Evolutionary conservation across 352 stramenopile species (phyloP), one percentile per base, ranked within the genome.

Genomic region (Phytophthora tubulina): DNA sequence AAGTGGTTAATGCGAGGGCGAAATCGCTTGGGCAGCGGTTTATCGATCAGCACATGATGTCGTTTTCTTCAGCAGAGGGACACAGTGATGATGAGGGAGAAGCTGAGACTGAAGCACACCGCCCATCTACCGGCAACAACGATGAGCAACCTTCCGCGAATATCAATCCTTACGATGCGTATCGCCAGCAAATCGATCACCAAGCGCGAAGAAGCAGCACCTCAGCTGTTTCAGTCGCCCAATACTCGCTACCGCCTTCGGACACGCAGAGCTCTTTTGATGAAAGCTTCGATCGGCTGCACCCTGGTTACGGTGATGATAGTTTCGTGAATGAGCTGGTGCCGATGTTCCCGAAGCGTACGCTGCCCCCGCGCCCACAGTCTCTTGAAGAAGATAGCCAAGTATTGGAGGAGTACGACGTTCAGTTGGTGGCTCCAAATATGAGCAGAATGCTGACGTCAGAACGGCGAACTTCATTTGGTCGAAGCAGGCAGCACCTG

Each of bases 201-300:
- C 49, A 68, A 59, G 31, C 64, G 10, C 57, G 74, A 31, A 63
- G 71, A 63, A 70, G 52, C 27, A 84, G 77, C 41, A 60, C 36
- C 10, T 80, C 67, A 42, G 66, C 71, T 46, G 56, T 57, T 33
- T 82, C 77, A 11, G 50, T 84, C 5, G 49, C 56, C 6, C 86
- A 92, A 59, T 92, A 86, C 31, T 92, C 84, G 33, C 63, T 92
- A 55, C 85, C 83, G 31, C 66, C 76, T 9, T 91, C 85, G 0
- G 83, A 92, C 27, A 81, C 81, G 27, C 79, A 88, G 35, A 92
- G 80, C 57, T 94, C 80, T 8, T 81, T 91, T 42, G 76, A 84
- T 48, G 80, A 85, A 15, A 90, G 70, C 36, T 70, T 88, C n/a
- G 62, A 73, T 55, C 68, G 63, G 0, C 36, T 70, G 2, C 58